Evolutionary conservation across 2,329 filamentous ascomycete species (phyloP), one percentile per base, ranked within the genome.

Genomic region (Aspergillus neoniger): DNA sequence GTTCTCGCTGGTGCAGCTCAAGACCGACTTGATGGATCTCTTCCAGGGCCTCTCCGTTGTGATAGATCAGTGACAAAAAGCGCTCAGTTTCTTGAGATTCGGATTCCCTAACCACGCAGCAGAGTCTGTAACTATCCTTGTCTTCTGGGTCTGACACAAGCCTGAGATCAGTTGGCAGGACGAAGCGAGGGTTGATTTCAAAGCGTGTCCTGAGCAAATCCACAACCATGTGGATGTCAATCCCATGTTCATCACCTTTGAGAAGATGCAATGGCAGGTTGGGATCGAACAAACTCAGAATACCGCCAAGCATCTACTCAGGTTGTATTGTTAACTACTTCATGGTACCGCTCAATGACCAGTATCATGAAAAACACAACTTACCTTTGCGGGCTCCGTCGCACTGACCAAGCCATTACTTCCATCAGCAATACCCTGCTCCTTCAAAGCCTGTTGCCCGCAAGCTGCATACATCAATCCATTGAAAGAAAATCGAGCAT

Each of bases 1-100:
- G 23, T 43, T 76, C 73, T n/a, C 63, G 58, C 39, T 74, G 72
- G 38, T 72, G 67, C 3, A 76, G 64, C 44, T 75, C 69, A 4
- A 74, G 63, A 5, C 62, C 64, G 5, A 72, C 55, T 44, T 74
- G 71, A 14, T 70, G 61, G 14, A 74, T 61, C 23, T 69, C 62
- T 43, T 72, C 68, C 8, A 69, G 5, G 1, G 39, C 17, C 19
- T 71, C 67, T 10, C 64, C 64, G 1, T 54, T n/a, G 17, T 58
- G 19, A 5, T 57, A 12, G 8, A 50, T 15, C 9, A 59, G 6
- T 3, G 43, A 15, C 28, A 6, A 21, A n/a, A 32, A 7, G 25
- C 14, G 15, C 17, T 1, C 5, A 1, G 28, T 30, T 9, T 14
- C 10, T 14, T 9, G 19, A 7, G 3, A 4, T 30, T 30, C 9